These are phyloP conservation scores for Solanum aculeatissimum DNA, from an alignment of 305 asterid genomes.

Conservation along the genomic window DNA sequence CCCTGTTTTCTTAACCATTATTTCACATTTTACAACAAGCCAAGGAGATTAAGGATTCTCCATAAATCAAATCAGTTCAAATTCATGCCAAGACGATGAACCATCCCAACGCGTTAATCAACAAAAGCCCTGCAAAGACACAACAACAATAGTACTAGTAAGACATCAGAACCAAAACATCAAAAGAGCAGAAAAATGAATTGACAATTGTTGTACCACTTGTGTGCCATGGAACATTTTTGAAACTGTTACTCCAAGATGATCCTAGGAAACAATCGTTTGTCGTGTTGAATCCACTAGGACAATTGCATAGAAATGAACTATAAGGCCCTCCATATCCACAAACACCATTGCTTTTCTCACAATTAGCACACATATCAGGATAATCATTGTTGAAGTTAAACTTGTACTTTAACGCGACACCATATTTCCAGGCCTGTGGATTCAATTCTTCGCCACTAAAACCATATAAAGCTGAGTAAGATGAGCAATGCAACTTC, in stretches of 20 bases:
- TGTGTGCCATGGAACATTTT: slow-evolving; percentile 18
- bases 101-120: slow-evolving; percentile 16
- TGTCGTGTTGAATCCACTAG: slow-evolving; percentile 48
- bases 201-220: slow-evolving; percentile 16
- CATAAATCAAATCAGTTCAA: background rate
- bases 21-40: background rate
- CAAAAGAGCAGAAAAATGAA: background rate
- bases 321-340: slow-evolving; percentile 36
- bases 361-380: slow-evolving; percentile 43
- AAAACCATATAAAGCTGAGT: slow-evolving; percentile 55
- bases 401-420: slow-evolving; percentile 60
- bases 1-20: background rate
- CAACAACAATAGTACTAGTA: background rate
- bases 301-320: slow-evolving; percentile 55
- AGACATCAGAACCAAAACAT: background rate
- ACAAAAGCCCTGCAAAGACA: slow-evolving; percentile 31
- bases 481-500: slow-evolving; percentile 46
- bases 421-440: slow-evolving; percentile 57
- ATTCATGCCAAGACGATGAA: slow-evolving; percentile 9
- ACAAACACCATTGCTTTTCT: slow-evolving; percentile 67
- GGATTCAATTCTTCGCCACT: slow-evolving; percentile 44
- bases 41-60: background rate
- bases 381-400: slow-evolving; percentile 66
- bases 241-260: slow-evolving; percentile 33
- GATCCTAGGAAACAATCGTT: slow-evolving; percentile 41